Evolutionary conservation across 2,329 filamentous ascomycete species (phyloP), one percentile per base, ranked within the genome.

Genomic region (Emericellopsis cladophorae): DNA sequence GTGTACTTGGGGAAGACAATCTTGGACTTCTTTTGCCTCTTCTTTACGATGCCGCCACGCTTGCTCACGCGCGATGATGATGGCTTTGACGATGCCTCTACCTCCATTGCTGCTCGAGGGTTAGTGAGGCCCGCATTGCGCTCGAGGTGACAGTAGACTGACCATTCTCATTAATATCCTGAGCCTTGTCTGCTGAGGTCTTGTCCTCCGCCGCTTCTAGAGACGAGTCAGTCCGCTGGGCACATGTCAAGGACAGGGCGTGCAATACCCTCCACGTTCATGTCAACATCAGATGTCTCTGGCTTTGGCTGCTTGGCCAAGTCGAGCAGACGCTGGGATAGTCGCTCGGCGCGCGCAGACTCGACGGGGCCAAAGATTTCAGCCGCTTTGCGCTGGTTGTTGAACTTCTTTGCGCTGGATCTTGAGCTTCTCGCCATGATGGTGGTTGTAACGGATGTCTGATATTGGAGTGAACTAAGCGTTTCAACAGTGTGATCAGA

Each of bases 361-460:
- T 90, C 86, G 42, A 80, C 79, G 14, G 90, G 90, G 2, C 82
- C 85, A 62, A 94, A 95, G 49, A 95, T 82, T 48, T 77, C 79
- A 49, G 76, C 70, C 61, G 89, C 89, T 48, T 95, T 73, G 52
- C 76, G 81, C 51, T 76, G 72, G 66, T 88, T 87, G 68, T 95
- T 95, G 54, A 73, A 72, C 68, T 95, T 95, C 53, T 72, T 78
- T 49, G 75, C 70, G 58, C 82, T 93, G 49, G 89, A 76, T 59
- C 90, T 75, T 45, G 84, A 70, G 57, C 85, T 84, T 61, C 94
- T 95, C 21, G 89, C 90, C 90, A 95, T 96, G 51, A 42, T 72
- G 57, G 41, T n/a, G 15, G 37, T n/a, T 21, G 18, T 21, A 5
- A 21, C 18, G 18, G 18, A 21, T 21, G 18, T 21, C 18, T 21